phyloP scores from a whole-genome alignment of 75 land plant species.

The Pinus albicaulis region DNA sequence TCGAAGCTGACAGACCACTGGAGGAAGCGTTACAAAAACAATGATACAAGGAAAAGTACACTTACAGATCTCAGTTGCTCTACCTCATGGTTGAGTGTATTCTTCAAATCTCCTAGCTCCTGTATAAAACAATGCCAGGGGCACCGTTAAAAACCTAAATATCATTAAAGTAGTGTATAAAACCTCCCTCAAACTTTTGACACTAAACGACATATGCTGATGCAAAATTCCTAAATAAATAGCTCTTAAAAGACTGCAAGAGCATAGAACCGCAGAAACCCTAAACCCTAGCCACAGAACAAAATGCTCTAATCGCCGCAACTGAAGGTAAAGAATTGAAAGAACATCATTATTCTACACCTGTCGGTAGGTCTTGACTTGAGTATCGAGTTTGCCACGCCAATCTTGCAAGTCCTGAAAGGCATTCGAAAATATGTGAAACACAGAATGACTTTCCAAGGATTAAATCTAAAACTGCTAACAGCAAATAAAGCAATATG shows the following conservation, averaged over 20 bases:
- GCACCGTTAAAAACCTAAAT: background rate
- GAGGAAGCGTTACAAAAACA: no score
- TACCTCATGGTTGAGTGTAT: conserved; percentile 23
- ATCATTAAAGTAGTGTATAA: no score
- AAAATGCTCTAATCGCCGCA: background rate
- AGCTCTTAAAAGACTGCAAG: no score
- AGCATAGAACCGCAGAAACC: background rate
- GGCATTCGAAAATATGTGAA: background rate
- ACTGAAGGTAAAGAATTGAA: background rate
- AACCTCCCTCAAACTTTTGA: no score
- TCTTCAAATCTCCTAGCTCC: conserved; percentile 36
- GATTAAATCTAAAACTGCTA: background rate
- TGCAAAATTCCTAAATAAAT: no score
- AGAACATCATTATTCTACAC: background rate
- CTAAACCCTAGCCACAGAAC: background rate
- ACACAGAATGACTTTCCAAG: background rate
- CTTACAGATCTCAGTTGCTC: conserved; percentile 38
- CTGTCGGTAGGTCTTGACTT: conserved; percentile 35
- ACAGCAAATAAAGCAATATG: background rate
- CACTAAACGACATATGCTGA: no score
- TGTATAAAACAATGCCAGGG: background rate
- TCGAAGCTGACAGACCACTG: no score
- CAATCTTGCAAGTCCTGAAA: conserved; percentile 45
- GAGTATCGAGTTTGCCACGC: conserved; percentile 45
- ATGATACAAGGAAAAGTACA: background rate